A percentile compares a stretch with the other conserved stretches of the same genome.
phyloP scores from a whole-genome alignment of 2,329 filamentous ascomycete genomes.

The Amauroascus verrucosus region DNA sequence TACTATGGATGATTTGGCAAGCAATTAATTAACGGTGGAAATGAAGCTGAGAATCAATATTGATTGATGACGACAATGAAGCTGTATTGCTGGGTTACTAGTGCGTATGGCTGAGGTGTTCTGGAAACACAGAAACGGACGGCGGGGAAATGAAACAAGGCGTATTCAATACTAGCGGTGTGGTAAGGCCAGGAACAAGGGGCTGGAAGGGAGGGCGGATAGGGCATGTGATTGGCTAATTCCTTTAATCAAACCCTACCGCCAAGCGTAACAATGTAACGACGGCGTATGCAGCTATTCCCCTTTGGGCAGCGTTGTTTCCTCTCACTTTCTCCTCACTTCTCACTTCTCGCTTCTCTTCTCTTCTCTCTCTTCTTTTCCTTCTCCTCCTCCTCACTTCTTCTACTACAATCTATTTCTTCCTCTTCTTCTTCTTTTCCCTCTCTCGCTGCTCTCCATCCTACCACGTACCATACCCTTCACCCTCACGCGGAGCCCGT shows the following conservation, averaged over 20 bases:
- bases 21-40: too few species aligned
- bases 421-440: not conserved
- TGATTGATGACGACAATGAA: not conserved
- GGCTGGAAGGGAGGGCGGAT: not conserved
- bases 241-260: not conserved
- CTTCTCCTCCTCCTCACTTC: constrained; percentile 4
- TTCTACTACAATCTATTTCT: constrained; percentile 16
- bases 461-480: too few species aligned
- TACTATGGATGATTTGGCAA: too few species aligned
- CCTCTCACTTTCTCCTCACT: not conserved
- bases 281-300: not conserved
- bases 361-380: constrained; percentile 11
- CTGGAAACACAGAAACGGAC: not conserved
- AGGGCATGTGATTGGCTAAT: not conserved
- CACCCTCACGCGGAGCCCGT: not conserved
- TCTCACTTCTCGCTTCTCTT: constrained; percentile 11
- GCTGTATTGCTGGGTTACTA: not conserved
- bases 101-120: not conserved
- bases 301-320: not conserved
- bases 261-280: not conserved
- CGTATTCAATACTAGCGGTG: not conserved
- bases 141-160: constrained; percentile 19
- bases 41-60: not conserved
- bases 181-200: not conserved
- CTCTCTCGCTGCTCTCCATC: not conserved